Base-by-base conservation (phyloP, 2,329 filamentous ascomycete genomes). In the Ceratocystis diversiconidia region DNA sequence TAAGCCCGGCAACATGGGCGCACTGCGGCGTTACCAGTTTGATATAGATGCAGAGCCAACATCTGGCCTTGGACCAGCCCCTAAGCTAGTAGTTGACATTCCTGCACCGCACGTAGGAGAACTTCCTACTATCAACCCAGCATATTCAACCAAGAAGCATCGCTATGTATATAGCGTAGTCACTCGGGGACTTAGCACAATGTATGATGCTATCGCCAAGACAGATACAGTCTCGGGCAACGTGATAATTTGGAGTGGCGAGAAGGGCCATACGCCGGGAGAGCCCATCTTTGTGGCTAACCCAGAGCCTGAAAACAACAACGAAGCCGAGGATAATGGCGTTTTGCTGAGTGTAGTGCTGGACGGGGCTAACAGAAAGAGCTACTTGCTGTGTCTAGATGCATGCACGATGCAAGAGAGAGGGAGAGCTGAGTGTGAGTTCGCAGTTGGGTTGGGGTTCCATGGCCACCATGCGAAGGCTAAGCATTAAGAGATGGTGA, bases 371-470 rank as follows among this genome's bases (percentile, higher is more conserved):
- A 75, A 74, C 5, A 77, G 78, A 68, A 81, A 69, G 68, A 88
- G 85, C 69, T 89, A 89, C 72, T 73, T 90, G 62, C 70, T 90
- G 50, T 85, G 84, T 66, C 72, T 90, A 41, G 79, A 86, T 71
- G 86, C 86, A 3, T 79, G 71, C 72, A 82, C 80, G 3, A 79
- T 90, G 80, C 74, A 73, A 67, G 87, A 90, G 75, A 48, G 84
- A 60, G 87, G 85, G 0, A 78, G 85, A 55, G 86, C 86, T 2
- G 82, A 86, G 69, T 79, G 84, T 25, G 78, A 79, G 1, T 83
- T 83, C 69, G 78, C 82, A 0, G 79, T 89, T 67, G 80, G 76
- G 0, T 76, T 88, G 67, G 85, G 85, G 0, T 86, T 90, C 69
- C 87, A 89, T 72, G 86, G 86, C 0, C 71, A 78, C 15, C 82